Base-by-base conservation (phyloP, 163 green algal genomes). In the Scenedesmus sp. region DNA sequence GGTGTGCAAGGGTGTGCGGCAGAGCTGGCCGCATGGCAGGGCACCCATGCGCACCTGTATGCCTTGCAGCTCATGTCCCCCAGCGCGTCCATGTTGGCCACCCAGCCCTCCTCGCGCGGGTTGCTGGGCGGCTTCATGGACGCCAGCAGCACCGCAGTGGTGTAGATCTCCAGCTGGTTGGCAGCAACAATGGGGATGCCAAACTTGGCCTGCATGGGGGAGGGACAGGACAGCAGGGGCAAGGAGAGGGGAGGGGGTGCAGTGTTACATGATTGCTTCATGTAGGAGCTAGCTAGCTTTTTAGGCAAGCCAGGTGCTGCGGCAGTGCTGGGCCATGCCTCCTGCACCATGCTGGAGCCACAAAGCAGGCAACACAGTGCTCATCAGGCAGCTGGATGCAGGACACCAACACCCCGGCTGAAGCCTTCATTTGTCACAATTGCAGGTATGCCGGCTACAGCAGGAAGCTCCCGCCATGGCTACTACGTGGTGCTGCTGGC, bases 101-200 rank as follows among this genome's bases (percentile, higher is more conserved):
- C 84, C 96, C 96, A 99, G 70, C 91, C 80, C 65, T 95, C 86
- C 12, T 93, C 33, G 5, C 92, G 91, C 3, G 97, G 92, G 3
- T 94, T 87, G n/a, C 86, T 86, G 12, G 97, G 96, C 33, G 97
- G 97, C 53, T 95, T 89, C 46, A 98, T 73, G 5, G 95, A 96
- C 46, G 97, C 95, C 59, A 95, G 88, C 86, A 99, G 95, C 73
- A 98, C 96, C 3, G 97, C 96, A 16, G 95, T 98, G 72, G 96
- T 98, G 95, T 98, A 99, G n/a, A 98, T 96, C 91, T 99, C 97
- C 90, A 99, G 93, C 94, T 98, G 95, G 81, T 94, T 93, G 79
- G 95, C 65, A 18, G 95, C 95, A 72, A 98, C 96, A 0, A 91
- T 93, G 49, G 95, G 94, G 76, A 98, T 95, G 70, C 97, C 97